These are phyloP conservation scores for Nitzschia sp. DNA, from an alignment of 108 stramenopile genomes.

Conservation along the genomic window DNA sequence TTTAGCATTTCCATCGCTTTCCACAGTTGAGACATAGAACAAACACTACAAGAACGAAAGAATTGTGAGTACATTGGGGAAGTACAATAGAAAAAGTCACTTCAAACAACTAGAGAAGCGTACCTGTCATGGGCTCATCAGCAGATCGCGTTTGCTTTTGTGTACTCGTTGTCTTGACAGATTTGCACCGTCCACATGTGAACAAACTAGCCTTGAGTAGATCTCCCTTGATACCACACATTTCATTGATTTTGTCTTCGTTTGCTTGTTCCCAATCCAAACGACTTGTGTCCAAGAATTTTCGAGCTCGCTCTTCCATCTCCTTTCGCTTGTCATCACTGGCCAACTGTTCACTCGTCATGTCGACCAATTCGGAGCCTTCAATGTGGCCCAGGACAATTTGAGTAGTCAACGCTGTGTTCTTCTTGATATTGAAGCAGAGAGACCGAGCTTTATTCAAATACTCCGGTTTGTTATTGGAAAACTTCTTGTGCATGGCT, in stretches of 20 bases:
- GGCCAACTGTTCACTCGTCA: conserved; percentile 72
- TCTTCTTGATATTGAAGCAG: conserved; percentile 87
- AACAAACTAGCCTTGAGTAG: conserved; percentile 85
- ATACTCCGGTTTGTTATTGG: conserved; percentile 56
- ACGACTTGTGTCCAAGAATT: conserved; percentile 70
- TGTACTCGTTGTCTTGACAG: conserved; percentile 91
- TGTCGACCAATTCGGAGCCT: conserved; percentile 51
- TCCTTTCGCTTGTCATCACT: conserved; percentile 69
- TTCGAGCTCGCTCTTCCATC: conserved; percentile 50
- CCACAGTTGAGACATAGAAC: conserved; percentile 92
- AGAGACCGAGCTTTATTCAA: conserved; percentile 71
- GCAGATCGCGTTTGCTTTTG: conserved; percentile 98
- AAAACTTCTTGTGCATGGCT: conserved; percentile 51
- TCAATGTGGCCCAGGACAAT: conserved; percentile 65
- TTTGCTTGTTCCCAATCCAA: conserved; percentile 89
- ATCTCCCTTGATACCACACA: conserved; percentile 88
- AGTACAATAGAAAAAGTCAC: no score
- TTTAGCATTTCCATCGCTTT: conserved; percentile 90
- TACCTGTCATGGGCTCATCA: conserved; percentile 97
- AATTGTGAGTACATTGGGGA: not conserved
- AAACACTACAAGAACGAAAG: conserved; percentile 13
- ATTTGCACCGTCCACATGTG: conserved; percentile 95
- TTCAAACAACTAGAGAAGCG: no score
- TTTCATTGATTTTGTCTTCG: conserved; percentile 87
- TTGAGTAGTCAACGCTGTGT: conserved; percentile 50